Evolutionary conservation across 495 filamentous ascomycete species (phyloP), one percentile per base, ranked within the genome.

Genomic region (Penicillium simplicissimum): DNA sequence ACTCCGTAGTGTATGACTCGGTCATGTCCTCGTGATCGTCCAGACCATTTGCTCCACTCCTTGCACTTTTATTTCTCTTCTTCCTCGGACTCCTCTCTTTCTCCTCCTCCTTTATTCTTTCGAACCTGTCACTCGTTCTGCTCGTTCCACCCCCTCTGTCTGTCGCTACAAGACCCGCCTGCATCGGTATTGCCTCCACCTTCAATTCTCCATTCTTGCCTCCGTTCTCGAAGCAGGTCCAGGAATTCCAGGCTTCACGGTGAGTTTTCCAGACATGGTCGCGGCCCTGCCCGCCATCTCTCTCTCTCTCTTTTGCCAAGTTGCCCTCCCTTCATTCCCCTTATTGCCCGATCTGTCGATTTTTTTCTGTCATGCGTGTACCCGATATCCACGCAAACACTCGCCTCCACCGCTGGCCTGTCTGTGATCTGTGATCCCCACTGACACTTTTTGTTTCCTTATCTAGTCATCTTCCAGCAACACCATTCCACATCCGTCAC

Each of bases 251-350:
- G 19, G 40, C 6, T 33, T 56, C 17, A 23, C 43, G 4, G 66
- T 69, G 56, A 37, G 66, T 63, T 55, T 45, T 51, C 35, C 59
- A 55, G 45, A 54, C 65, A 53, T 57, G 33, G 48, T 33, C 23
- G 11, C 25, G 25, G 37, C 42, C 34, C 33, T n/a, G 17, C 35
- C 53, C 37, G 35, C 23, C 48, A 33, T 15, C 31, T 31, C 11
- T n/a, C 23, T n/a, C 31, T 15, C 31, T 31, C 11, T n/a, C 23
- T n/a, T n/a, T 25, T 25, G 23, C 23, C 23, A 25, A 25, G 23
- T 10, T 21, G 5, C 25, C 23, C 40, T 34, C 65, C 65, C 66
- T 68, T 62, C 59, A 68, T 68, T 68, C 66, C 66, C n/a, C 35
- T 17, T 17, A 6, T 21, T 28, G 35, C 37, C 53, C 40, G 31